Conservation (phyloP, 2,329 filamentous ascomycete species). For the Fusarium camptoceras region DNA sequence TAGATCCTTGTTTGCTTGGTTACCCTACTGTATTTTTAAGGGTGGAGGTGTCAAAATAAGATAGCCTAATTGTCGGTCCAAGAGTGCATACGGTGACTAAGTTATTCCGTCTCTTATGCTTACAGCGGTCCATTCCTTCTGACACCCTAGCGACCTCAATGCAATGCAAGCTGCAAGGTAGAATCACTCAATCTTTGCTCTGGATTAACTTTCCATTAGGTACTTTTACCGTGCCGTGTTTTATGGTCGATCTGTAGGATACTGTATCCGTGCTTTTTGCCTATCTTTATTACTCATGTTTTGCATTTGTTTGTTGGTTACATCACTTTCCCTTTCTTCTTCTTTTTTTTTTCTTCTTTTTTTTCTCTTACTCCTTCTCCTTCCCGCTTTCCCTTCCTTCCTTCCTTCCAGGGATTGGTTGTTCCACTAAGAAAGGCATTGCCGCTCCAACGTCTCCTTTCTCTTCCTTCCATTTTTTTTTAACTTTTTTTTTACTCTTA, state of each 20-base stretch:
- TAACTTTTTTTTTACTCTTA: not conserved
- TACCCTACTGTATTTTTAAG: not conserved
- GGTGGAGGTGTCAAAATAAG: not conserved
- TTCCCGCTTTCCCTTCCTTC: not conserved
- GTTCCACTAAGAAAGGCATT: not conserved
- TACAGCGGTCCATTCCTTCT: not conserved
- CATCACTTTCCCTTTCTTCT: not conserved
- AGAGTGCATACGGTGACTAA: not conserved
- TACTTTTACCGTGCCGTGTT: not conserved
- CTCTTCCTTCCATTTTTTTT: not conserved
- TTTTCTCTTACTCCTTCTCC: not conserved
- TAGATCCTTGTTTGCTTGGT: not conserved
- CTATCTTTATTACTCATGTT: not conserved
- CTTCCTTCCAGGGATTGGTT: not conserved
- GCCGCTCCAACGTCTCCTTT: not conserved
- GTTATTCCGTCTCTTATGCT: not conserved
- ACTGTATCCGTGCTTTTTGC: not conserved
- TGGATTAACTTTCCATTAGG: too few relatives aligned
- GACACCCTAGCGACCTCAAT: not conserved
- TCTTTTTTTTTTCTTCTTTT: not conserved
- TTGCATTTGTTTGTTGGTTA: not conserved
- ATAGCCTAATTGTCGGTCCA: not conserved
- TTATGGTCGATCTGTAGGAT: not conserved
- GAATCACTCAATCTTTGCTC: not conserved
- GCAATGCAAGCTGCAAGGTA: not conserved